Percentiles rank a stretch among this genome's conserved stretches.
Evolutionary conservation across 495 filamentous ascomycete genomes (phyloP).

Genomic region (Aspergillus wentii): DNA sequence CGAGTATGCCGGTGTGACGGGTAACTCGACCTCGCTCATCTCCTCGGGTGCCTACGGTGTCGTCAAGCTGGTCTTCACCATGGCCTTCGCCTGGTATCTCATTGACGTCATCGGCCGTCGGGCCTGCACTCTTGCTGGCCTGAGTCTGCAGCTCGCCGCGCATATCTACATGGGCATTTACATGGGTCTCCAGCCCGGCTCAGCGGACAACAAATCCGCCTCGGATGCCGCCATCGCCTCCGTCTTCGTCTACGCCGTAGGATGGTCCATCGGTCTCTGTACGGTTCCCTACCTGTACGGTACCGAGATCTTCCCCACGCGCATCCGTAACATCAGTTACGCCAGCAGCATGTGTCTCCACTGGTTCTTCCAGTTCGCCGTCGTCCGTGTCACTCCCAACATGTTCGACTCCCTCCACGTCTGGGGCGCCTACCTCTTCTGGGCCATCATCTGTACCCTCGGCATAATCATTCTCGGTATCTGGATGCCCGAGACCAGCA

Average conservation of each 20-base stretch:
- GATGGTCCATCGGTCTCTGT: conserved; percentile 48
- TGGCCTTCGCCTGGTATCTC: conserved; percentile 42
- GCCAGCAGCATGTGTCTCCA: conserved; percentile 39
- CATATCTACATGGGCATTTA: conserved; percentile 41
- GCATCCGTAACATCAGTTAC: conserved; percentile 40
- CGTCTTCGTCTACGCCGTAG: conserved; percentile 42
- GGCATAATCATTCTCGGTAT: conserved; percentile 39
- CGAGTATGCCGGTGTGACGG: conserved; percentile 32
- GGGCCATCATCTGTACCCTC: conserved; percentile 33
- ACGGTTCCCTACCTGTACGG: conserved; percentile 46
- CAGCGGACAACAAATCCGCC: conserved; percentile 27
- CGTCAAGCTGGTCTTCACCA: conserved; percentile 42
- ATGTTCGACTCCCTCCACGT: conserved; percentile 39
- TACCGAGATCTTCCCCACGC: conserved; percentile 43
- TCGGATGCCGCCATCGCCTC: conserved; percentile 41
- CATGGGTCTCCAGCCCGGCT: conserved; percentile 35
- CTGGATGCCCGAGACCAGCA: conserved; percentile 45
- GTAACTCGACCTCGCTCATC: conserved; percentile 24
- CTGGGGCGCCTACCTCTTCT: conserved; percentile 45
- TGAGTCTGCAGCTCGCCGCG: conserved; percentile 32
- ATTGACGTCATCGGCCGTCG: conserved; percentile 42
- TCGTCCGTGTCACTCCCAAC: conserved; percentile 43
- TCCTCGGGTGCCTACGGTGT: conserved; percentile 42
- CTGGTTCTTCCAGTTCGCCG: conserved; percentile 47
- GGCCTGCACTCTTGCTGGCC: conserved; percentile 29